Conservation (phyloP, 73 alveolate genomes). For the Paramecium primaurelia region DNA sequence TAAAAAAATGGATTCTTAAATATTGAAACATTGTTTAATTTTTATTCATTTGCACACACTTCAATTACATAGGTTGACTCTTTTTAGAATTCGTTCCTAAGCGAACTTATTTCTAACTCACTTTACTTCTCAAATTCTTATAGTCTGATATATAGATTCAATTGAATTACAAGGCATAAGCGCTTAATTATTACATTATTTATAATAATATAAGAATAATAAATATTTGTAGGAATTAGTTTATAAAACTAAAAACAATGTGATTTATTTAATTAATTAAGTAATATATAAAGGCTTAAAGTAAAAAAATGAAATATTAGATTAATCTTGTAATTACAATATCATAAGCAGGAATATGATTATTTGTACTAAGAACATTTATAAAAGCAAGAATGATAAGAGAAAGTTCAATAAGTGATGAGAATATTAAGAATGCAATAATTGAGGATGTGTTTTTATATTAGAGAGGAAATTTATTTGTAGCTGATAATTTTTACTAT, state of each 20-base stretch:
- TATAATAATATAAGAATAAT: neutral
- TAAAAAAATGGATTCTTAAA: neutral
- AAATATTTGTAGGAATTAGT: slow-evolving; percentile 19
- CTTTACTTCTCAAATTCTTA: neutral
- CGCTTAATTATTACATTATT: neutral
- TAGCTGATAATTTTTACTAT: slow-evolving; percentile 27
- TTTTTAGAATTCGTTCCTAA: neutral
- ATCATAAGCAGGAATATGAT: slow-evolving; percentile 38
- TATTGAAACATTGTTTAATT: neutral
- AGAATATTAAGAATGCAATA: slow-evolving; percentile 24
- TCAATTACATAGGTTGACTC: neutral
- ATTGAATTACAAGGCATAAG: neutral
- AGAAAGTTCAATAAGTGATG: slow-evolving; percentile 35
- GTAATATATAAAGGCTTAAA: neutral
- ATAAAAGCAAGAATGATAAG: slow-evolving; percentile 32
- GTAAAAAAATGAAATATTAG: neutral
- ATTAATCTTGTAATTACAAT: no score
- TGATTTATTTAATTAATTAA: neutral
- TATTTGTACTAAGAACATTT: neutral
- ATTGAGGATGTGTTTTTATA: slow-evolving; percentile 33
- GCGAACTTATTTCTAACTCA: neutral
- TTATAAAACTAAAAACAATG: slow-evolving; percentile 15
- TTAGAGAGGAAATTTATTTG: neutral
- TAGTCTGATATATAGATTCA: neutral
- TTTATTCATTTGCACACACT: neutral